Conservation (phyloP, 73 alveolate species). For the Paramecium sonneborni region DNA sequence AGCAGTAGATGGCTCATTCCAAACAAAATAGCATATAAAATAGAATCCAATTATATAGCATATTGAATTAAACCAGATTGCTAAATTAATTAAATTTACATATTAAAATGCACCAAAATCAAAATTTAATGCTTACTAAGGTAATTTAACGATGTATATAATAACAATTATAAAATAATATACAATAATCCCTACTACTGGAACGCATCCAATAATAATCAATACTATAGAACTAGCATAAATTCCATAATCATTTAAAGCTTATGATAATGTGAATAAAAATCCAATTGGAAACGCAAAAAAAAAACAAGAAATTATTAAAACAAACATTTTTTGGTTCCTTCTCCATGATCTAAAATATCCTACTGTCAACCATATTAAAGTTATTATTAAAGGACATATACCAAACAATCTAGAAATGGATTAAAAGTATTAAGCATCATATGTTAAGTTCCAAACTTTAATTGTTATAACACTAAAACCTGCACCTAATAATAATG, state of each 20-base stretch:
- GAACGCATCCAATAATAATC: neutral
- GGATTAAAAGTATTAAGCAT: neutral
- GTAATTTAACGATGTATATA: neutral
- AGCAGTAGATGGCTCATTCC: slow-evolving; percentile 23
- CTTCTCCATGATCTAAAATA: neutral
- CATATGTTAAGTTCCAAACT: neutral
- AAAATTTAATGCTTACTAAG: neutral
- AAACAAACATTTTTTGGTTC: neutral
- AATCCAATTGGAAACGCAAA: slow-evolving; percentile 11
- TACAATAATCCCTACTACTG: neutral
- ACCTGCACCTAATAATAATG: neutral
- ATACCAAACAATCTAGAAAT: slow-evolving; percentile 3
- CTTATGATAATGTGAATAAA: neutral
- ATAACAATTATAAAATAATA: neutral
- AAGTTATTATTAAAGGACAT: neutral
- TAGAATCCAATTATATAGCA: neutral
- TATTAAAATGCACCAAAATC: neutral
- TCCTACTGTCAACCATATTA: neutral
- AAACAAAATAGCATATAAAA: slow-evolving; percentile 1
- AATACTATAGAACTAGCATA: neutral
- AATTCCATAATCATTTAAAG: neutral
- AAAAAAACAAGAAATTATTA: neutral
- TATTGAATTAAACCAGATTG: neutral
- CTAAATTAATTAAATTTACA: neutral
- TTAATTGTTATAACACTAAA: neutral